Conservation (phyloP, 257 asterid genomes). For the Nicotiana tomentosiformis region DNA sequence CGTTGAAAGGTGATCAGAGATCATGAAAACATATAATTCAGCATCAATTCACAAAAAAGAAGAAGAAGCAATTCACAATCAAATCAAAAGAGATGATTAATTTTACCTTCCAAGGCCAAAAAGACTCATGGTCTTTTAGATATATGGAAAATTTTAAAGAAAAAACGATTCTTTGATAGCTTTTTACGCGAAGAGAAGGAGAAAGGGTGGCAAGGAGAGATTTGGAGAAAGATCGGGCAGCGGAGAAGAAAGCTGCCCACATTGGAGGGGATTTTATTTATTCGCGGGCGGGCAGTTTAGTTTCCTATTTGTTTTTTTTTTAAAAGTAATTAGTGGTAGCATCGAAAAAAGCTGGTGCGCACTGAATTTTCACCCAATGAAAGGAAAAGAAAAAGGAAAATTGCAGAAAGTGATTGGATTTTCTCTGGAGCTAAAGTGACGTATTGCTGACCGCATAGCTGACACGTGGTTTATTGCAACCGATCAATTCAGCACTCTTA, state of each 20-base stretch:
- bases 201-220: conserved; percentile 4
- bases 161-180: not conserved
- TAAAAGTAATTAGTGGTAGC: not conserved
- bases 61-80: not conserved
- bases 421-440: not conserved
- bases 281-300: not conserved
- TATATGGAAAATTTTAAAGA: not conserved
- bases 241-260: conserved; percentile 14
- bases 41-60: not conserved
- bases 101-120: conserved; percentile 88
- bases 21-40: not conserved
- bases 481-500: not conserved
- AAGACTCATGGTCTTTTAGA: conserved; percentile 60
- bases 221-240: conserved; percentile 16
- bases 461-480: too few species aligned
- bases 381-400: not conserved
- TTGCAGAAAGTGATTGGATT: not conserved
- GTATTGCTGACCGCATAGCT: not conserved
- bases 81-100: not conserved
- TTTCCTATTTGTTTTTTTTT: not conserved
- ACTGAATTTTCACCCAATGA: not conserved
- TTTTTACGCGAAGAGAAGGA: not conserved
- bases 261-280: not conserved
- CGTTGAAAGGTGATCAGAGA: not conserved
- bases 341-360: not conserved